phyloP scores from a whole-genome alignment of 176 grass and related monocot genomes.

The Echinochloa phyllopogon region DNA sequence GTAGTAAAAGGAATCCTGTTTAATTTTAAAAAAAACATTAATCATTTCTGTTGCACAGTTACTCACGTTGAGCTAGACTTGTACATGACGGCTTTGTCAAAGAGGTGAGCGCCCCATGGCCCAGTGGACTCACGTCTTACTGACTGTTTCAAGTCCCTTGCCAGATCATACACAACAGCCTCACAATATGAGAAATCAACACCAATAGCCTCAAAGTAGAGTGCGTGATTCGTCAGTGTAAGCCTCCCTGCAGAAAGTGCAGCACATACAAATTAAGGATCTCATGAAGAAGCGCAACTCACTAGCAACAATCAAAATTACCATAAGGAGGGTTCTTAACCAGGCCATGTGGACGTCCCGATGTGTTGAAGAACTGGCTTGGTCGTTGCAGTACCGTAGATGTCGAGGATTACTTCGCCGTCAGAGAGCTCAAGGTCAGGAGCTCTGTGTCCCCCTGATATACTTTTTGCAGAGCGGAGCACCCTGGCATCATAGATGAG shows the following conservation, averaged over 20 bases:
- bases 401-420: conserved; percentile 79
- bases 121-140: conserved; percentile 87
- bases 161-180: conserved; percentile 69
- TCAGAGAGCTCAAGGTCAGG: conserved; percentile 55
- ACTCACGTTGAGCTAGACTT: conserved; percentile 86
- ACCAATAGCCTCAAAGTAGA: conserved; percentile 89
- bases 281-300: conserved; percentile 7
- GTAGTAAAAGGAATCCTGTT: neutral
- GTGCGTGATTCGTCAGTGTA: conserved; percentile 81
- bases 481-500: conserved; percentile 51
- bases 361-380: conserved; percentile 86
- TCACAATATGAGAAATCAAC: conserved; percentile 77
- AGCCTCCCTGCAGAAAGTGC: conserved; percentile 68
- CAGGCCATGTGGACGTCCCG: conserved; percentile 85
- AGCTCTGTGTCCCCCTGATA: conserved; percentile 49
- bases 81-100: conserved; percentile 96
- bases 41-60: neutral
- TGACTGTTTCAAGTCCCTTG: conserved; percentile 73
- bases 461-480: conserved; percentile 54
- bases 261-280: conserved; percentile 29
- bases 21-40: neutral
- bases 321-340: conserved; percentile 82
- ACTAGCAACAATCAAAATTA: conserved; percentile 55
- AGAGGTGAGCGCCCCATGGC: conserved; percentile 90
- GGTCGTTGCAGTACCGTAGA: conserved; percentile 65